Percentiles rank a stretch among this genome's conserved stretches.
These are phyloP conservation scores for Neurospora cerealis DNA, from an alignment of 495 filamentous ascomycete species.

Conservation along the genomic window DNA sequence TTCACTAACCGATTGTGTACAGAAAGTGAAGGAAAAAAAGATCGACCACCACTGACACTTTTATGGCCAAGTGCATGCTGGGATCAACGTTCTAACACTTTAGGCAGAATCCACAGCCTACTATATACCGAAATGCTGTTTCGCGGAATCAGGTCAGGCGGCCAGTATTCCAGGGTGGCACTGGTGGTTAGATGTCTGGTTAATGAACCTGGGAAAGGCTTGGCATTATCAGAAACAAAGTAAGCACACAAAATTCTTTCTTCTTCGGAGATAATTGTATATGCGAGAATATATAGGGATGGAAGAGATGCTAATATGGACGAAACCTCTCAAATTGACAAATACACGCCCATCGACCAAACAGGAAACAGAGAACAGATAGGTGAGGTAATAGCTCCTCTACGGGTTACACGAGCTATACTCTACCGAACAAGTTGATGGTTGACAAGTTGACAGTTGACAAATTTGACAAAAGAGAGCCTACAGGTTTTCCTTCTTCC, in stretches of 20 bases:
- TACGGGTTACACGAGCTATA: not conserved
- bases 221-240: not conserved
- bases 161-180: not conserved
- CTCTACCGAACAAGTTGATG: not conserved
- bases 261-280: not conserved
- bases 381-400: not conserved
- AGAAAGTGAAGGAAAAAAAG: not conserved
- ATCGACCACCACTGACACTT: not conserved
- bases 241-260: not conserved
- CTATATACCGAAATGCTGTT: not conserved
- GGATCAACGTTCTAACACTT: not conserved
- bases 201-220: not conserved
- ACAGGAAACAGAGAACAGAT: not conserved
- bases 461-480: not conserved
- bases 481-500: not conserved
- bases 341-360: not conserved
- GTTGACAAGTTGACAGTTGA: not conserved
- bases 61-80: not conserved
- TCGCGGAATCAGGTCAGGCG: not conserved
- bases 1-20: not conserved
- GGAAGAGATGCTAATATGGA: not conserved
- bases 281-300: not conserved
- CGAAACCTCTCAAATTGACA: not conserved
- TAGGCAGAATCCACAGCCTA: not conserved
- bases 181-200: not conserved